Evolutionary conservation across 306 rosid genomes (phyloP).

Genomic region (Fagus crenata): DNA sequence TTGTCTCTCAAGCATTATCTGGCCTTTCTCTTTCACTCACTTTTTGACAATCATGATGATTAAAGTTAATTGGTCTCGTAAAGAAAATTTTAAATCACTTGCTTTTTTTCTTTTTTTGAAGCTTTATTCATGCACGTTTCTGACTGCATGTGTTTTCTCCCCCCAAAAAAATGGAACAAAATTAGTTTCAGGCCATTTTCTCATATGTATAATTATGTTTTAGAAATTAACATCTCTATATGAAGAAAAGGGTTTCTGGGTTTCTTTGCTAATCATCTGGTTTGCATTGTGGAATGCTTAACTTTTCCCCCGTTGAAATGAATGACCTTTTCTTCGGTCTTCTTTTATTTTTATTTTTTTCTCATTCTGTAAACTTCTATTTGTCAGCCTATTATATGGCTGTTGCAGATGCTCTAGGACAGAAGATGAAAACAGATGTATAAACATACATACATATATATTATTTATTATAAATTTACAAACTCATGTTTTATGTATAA

Average conservation of each 20-base stretch:
- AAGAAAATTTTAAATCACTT: neutral
- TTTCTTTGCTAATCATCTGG: slow-evolving; percentile 2
- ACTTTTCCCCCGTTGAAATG: neutral
- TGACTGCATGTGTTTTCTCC: slow-evolving; percentile 23
- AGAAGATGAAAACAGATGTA: slow-evolving; percentile 18
- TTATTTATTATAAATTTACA: too few species aligned
- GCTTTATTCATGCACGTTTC: slow-evolving; percentile 12
- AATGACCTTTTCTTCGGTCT: slow-evolving; percentile 1
- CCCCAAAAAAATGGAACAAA: neutral
- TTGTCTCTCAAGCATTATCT: slow-evolving; percentile 26
- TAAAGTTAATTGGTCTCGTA: neutral
- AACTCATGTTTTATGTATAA: too few species aligned
- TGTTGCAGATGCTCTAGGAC: slow-evolving; percentile 8
- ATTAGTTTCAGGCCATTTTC: slow-evolving; percentile 20
- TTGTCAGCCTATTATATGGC: slow-evolving; percentile 3
- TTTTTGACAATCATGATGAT: slow-evolving; percentile 21
- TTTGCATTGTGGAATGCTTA: slow-evolving; percentile 16
- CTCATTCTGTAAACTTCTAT: neutral
- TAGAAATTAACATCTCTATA: slow-evolving; percentile 6
- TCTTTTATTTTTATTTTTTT: neutral
- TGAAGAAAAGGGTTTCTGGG: slow-evolving; percentile 6
- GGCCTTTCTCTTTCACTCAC: slow-evolving; percentile 16
- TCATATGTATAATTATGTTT: neutral
- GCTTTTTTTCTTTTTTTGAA: slow-evolving; percentile 5
- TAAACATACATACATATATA: neutral